phyloP scores from a whole-genome alignment of 1,284 basidiomycete species.

The Heliocybe sulcata region DNA sequence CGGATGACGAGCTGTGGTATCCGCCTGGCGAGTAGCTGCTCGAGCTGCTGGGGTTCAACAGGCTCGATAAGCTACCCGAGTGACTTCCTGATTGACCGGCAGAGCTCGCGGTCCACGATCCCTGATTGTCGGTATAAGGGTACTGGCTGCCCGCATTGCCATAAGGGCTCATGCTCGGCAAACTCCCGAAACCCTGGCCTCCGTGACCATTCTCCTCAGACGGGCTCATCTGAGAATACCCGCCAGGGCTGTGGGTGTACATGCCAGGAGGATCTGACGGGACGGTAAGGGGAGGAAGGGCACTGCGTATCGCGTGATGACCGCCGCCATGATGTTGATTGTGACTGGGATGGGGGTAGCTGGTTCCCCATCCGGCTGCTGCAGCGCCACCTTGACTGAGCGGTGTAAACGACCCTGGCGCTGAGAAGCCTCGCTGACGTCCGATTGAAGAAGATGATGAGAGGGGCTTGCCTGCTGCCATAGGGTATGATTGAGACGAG shows the following conservation, averaged over 20 bases:
- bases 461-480: slow-evolving; percentile 15
- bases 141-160: not conserved
- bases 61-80: slow-evolving; percentile 67
- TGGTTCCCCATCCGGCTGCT: slow-evolving; percentile 47
- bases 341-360: slow-evolving; percentile 44
- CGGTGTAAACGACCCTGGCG: slow-evolving; percentile 69
- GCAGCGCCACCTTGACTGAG: slow-evolving; percentile 46
- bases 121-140: not conserved
- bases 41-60: slow-evolving; percentile 62
- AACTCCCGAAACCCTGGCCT: not conserved
- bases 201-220: not conserved
- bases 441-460: slow-evolving; percentile 33
- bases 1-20: slow-evolving; percentile 1
- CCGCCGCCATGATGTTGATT: not conserved
- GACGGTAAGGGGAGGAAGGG: slow-evolving; percentile 74
- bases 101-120: not conserved
- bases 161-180: slow-evolving; percentile 1
- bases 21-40: slow-evolving; percentile 34
- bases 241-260: slow-evolving; percentile 32
- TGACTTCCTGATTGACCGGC: slow-evolving; percentile 38
- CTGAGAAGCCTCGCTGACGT: slow-evolving; percentile 71
- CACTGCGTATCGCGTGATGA: slow-evolving; percentile 12
- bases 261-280: slow-evolving; percentile 59
- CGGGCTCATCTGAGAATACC: not conserved
- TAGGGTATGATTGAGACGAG: slow-evolving; percentile 15